These are phyloP conservation scores for Emiliania huxleyi DNA, from an alignment of 78 protist species.

Conservation along the genomic window DNA sequence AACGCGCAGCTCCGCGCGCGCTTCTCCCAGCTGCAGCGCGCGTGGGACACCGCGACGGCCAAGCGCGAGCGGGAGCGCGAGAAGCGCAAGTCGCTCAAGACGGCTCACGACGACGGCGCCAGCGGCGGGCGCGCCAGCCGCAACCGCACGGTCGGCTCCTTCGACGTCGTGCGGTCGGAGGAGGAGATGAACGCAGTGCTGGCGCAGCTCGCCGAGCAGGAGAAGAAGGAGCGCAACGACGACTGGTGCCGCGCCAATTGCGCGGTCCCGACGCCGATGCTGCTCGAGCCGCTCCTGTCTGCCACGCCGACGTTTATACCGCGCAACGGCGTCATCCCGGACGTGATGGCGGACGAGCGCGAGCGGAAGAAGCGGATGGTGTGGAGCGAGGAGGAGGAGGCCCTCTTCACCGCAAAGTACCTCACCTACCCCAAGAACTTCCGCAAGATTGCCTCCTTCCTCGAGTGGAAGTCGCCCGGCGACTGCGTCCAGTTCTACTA, in stretches of 20 bases:
- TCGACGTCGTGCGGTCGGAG: slow-evolving; percentile 1
- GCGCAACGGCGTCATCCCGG: not conserved
- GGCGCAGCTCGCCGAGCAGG: not conserved
- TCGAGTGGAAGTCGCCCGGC: not conserved
- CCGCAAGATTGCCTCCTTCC: not conserved
- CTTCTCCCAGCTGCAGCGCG: not conserved
- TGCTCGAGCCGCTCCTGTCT: not conserved
- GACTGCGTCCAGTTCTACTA: not conserved
- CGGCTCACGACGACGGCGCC: not conserved
- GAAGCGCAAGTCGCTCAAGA: not conserved
- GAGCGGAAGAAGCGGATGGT: not conserved
- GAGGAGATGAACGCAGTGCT: slow-evolving; percentile 23
- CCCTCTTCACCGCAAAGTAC: not conserved
- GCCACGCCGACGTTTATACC: not conserved
- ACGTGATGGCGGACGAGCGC: not conserved
- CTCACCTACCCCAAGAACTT: not conserved
- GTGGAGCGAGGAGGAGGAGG: not conserved
- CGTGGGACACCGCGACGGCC: not conserved
- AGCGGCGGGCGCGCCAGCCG: not conserved
- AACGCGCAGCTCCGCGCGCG: not conserved
- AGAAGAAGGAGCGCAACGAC: not conserved
- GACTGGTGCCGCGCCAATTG: not conserved
- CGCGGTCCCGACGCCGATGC: not conserved
- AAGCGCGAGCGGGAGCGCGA: slow-evolving; percentile 21
- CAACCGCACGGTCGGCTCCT: not conserved